A percentile compares a stretch with the other conserved stretches of the same genome.
These are phyloP conservation scores for Diaporthe capsici DNA, from an alignment of 2,329 filamentous ascomycete genomes.

Conservation along the genomic window DNA sequence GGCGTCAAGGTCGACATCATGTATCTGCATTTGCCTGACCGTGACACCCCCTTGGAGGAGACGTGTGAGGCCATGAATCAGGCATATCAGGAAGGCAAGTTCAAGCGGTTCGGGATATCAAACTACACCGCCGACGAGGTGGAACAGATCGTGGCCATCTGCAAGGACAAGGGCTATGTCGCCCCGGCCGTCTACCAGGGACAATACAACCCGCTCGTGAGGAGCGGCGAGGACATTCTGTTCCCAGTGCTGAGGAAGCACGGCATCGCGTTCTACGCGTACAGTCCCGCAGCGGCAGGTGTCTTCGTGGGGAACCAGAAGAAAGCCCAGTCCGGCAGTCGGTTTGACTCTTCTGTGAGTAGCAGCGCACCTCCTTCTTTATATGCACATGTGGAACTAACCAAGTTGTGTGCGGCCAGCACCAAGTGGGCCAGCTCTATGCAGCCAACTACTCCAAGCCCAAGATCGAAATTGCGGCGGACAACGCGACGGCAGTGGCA, in stretches of 20 bases:
- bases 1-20: slow-evolving; percentile 11
- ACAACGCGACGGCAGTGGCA: slow-evolving; percentile 47
- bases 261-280: slow-evolving; percentile 55
- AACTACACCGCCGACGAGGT: slow-evolving; percentile 83
- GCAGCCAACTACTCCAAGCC: slow-evolving; percentile 47
- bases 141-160: slow-evolving; percentile 77
- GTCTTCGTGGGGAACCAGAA: slow-evolving; percentile 45
- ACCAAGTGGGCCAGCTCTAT: slow-evolving; percentile 47
- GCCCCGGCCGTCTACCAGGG: slow-evolving; percentile 79
- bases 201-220: slow-evolving; percentile 70
- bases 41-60: slow-evolving; percentile 74
- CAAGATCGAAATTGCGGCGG: slow-evolving; percentile 47
- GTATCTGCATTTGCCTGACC: slow-evolving; percentile 48
- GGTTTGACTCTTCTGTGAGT: slow-evolving; percentile 48
- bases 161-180: slow-evolving; percentile 75
- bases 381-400: not conserved
- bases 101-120: slow-evolving; percentile 75
- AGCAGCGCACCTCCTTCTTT: not conserved
- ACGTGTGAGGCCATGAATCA: slow-evolving; percentile 76
- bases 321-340: slow-evolving; percentile 41
- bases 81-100: slow-evolving; percentile 77
- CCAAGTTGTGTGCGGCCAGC: not conserved
- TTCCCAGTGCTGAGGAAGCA: slow-evolving; percentile 54
- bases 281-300: slow-evolving; percentile 44
- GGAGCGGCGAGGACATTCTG: slow-evolving; percentile 53